Conservation (phyloP, 2,329 filamentous ascomycete genomes). For the Pseudogymnoascus sp. region DNA sequence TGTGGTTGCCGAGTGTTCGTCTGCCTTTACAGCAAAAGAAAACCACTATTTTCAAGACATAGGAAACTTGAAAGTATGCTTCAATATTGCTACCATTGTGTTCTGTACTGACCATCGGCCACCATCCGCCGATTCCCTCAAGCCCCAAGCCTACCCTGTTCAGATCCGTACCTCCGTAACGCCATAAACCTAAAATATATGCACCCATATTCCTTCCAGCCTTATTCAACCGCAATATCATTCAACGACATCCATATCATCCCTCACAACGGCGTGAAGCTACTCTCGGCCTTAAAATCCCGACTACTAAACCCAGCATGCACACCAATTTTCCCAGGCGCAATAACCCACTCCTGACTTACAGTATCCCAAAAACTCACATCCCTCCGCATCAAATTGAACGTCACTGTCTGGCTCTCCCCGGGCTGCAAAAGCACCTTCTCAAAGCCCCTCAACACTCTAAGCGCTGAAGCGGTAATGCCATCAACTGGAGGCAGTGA, state of each 20-base stretch:
- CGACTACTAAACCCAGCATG: constrained; percentile 28
- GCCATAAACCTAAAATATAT: neutral
- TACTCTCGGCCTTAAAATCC: constrained; percentile 15
- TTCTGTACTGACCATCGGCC: neutral
- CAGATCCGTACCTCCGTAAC: neutral
- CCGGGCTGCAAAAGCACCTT: constrained; percentile 44
- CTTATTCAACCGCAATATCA: neutral
- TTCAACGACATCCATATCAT: neutral
- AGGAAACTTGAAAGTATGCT: neutral
- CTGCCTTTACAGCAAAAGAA: neutral
- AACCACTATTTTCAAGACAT: neutral
- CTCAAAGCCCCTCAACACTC: constrained; percentile 49
- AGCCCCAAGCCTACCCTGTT: neutral
- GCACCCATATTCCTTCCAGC: neutral
- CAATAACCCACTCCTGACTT: constrained; percentile 60
- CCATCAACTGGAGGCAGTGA: constrained; percentile 28
- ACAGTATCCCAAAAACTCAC: constrained; percentile 64
- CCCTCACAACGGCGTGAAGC: neutral
- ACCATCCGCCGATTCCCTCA: neutral
- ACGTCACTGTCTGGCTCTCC: constrained; percentile 33
- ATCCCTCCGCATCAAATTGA: constrained; percentile 58
- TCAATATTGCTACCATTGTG: neutral
- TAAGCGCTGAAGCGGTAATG: neutral
- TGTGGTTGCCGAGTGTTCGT: neutral
- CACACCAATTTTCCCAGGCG: constrained; percentile 31